Conservation (phyloP, 116 monocot genomes). For the Zostera marina region DNA sequence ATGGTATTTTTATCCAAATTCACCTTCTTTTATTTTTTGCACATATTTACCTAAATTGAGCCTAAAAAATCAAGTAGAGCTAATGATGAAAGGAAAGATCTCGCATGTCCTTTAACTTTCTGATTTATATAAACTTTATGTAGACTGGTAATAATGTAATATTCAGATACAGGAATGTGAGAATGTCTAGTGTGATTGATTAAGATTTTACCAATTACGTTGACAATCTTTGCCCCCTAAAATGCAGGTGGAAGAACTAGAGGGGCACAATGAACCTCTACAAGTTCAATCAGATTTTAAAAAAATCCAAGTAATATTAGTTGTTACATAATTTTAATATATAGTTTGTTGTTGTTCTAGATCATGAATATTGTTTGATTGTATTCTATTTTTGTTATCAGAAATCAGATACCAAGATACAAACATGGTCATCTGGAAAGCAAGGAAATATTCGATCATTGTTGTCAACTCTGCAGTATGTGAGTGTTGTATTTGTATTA, state of each 20-base stretch:
- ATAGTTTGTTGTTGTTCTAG: neutral
- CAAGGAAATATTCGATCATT: constrained; percentile 91
- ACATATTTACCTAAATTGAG: neutral
- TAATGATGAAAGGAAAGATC: neutral
- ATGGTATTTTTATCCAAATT: constrained; percentile 29
- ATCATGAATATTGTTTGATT: neutral
- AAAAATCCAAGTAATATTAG: constrained; percentile 39
- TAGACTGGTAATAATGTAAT: no score
- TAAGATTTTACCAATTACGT: neutral
- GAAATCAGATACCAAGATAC: constrained; percentile 52
- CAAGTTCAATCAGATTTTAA: constrained; percentile 19
- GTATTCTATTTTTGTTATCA: constrained; percentile 13
- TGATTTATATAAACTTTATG: no score
- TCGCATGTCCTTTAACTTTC: neutral
- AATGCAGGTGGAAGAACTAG: constrained; percentile 40
- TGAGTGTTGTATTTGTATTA: constrained; percentile 19
- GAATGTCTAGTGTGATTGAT: no score
- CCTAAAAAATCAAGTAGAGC: no score
- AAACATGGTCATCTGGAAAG: constrained; percentile 79
- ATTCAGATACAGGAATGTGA: no score
- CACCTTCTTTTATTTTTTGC: neutral
- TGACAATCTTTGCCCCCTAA: neutral
- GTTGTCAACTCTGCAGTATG: constrained; percentile 81
- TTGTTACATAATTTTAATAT: neutral
- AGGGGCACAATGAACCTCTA: constrained; percentile 25